Evolutionary conservation across 2,329 filamentous ascomycete species (phyloP).

Genomic region (Penicillium brasilianum): DNA sequence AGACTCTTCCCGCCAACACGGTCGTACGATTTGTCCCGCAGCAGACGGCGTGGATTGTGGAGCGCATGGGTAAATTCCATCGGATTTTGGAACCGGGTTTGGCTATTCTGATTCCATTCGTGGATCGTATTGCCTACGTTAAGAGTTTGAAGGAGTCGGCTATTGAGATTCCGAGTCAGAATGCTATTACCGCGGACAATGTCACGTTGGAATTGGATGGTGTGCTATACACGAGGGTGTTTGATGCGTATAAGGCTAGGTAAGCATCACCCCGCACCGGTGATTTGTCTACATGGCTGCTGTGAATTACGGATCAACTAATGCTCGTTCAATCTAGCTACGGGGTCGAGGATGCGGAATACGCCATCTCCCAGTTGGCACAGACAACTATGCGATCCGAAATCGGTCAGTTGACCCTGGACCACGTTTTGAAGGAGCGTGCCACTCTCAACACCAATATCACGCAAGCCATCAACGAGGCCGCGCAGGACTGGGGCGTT

Average conservation of each 20-base stretch:
- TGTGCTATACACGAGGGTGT: constrained; percentile 92
- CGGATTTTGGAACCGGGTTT: constrained; percentile 90
- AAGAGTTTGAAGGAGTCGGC: constrained; percentile 96
- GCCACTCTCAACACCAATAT: constrained; percentile 97
- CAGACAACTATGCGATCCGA: constrained; percentile 99
- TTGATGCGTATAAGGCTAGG: constrained; percentile 98
- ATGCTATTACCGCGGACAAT: constrained; percentile 97
- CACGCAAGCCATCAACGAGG: constrained; percentile 98
- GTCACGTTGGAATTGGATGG: constrained; percentile 96
- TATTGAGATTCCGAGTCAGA: constrained; percentile 96
- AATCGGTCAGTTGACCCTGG: constrained; percentile 93
- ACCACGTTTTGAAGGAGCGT: constrained; percentile 97
- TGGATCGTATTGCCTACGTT: constrained; percentile 97
- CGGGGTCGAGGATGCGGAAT: constrained; percentile 97
- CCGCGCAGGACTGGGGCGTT: constrained; percentile 94
- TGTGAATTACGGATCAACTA: not conserved
- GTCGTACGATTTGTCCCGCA: constrained; percentile 97
- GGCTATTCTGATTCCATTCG: constrained; percentile 83
- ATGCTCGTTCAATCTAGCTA: constrained; percentile 64
- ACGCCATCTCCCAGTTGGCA: constrained; percentile 95
- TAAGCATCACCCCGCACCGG: constrained; percentile 50
- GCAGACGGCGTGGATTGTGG: constrained; percentile 98
- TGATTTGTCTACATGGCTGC: not conserved
- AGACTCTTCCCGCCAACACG: constrained; percentile 83
- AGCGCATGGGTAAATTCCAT: constrained; percentile 98